Base-by-base conservation (phyloP, 768 basidiomycete species). In the Cystofilobasidium bisporidii region DNA sequence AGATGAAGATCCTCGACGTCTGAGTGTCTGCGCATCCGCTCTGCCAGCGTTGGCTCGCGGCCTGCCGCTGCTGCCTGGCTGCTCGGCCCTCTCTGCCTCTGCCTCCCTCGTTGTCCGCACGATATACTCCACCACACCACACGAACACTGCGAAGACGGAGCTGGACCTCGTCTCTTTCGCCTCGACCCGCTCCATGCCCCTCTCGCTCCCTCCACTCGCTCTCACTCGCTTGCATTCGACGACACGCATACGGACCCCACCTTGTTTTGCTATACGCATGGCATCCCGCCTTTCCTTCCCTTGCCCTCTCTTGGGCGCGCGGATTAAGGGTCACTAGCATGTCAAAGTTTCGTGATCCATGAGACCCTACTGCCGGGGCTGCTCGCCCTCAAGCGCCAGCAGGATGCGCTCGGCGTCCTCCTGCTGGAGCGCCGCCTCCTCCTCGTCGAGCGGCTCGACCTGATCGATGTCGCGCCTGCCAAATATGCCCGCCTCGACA, bases 1-100 rank as follows among this genome's bases (percentile, higher is more conserved):
- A 68, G 67, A 55, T 68, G 60, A 62, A 56, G 57, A 68, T 68
- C 32, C 33, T 68, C 40, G 67, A 68, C 43, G 67, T 68, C 15
- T 68, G 36, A 43, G 15, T n/a, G n/a, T n/a, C n/a, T n/a, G n/a
- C n/a, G n/a, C n/a, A n/a, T n/a, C n/a, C n/a, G n/a, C n/a, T n/a
- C n/a, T n/a, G n/a, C n/a, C n/a, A n/a, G n/a, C n/a, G n/a, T n/a
- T n/a, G n/a, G n/a, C n/a, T n/a, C n/a, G n/a, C n/a, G n/a, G n/a
- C n/a, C n/a, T n/a, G n/a, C n/a, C n/a, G n/a, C n/a, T n/a, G n/a
- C n/a, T n/a, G n/a, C n/a, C n/a, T 33, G n/a, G 20, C 18, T 14
- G 38, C 47, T 43, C 56, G 28, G 15, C 17, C 6, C 18, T 41
- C 53, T 22, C 47, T 28, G 3, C 38, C 32, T 24, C 36, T 26